phyloP scores from a whole-genome alignment of 176 grass and related monocot species.

The Oryza punctata region DNA sequence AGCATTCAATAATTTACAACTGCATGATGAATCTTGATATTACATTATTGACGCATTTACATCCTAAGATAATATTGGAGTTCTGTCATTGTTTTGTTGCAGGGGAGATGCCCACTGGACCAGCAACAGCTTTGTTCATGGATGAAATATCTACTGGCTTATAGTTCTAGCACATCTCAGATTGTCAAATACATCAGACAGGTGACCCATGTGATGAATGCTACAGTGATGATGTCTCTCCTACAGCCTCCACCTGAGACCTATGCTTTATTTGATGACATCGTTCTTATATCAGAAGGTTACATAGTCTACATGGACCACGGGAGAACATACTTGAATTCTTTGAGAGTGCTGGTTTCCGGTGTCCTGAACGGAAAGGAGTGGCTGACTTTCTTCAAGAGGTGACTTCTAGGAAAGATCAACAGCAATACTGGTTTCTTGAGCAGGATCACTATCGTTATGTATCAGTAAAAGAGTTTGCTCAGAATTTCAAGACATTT shows the following conservation, averaged over 20 bases:
- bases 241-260: conserved; percentile 73
- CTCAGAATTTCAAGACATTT: conserved; percentile 55
- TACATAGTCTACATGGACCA: conserved; percentile 61
- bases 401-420: conserved; percentile 76
- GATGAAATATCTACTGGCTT: conserved; percentile 69
- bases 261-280: conserved; percentile 62
- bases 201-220: conserved; percentile 42
- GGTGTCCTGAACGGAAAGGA: conserved; percentile 63
- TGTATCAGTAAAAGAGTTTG: conserved; percentile 50
- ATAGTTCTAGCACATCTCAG: conserved; percentile 70
- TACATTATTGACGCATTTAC: conserved; percentile 3
- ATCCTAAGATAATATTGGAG: neutral
- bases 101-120: conserved; percentile 71
- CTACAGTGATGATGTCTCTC: conserved; percentile 56
- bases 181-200: conserved; percentile 54
- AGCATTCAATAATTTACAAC: neutral
- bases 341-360: conserved; percentile 57
- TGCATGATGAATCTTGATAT: conserved; percentile 13
- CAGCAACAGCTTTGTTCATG: conserved; percentile 61
- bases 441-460: conserved; percentile 45
- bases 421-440: conserved; percentile 55
- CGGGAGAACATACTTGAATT: conserved; percentile 51
- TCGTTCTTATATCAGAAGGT: conserved; percentile 61
- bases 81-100: neutral
- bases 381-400: conserved; percentile 53